Evolutionary conservation across 2,329 filamentous ascomycete genomes (phyloP).

Genomic region (Trichophyton rubrum): DNA sequence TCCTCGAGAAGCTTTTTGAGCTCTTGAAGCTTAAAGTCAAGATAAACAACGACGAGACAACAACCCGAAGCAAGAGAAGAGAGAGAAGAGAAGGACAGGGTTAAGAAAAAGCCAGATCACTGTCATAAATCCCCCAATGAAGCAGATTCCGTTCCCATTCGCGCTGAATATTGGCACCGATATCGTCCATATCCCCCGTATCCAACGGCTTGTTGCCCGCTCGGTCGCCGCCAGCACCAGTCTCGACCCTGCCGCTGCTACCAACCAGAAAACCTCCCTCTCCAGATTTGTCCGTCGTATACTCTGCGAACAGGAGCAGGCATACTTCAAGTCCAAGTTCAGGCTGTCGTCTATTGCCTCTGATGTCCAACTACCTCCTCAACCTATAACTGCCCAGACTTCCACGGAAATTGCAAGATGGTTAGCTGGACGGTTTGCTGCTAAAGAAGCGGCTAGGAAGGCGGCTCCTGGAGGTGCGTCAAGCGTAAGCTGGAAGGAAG

Average conservation of each 20-base stretch:
- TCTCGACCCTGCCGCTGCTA: not conserved
- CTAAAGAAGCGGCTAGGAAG: slow-evolving; percentile 60
- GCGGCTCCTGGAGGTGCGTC: slow-evolving; percentile 46
- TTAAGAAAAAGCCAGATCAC: no score
- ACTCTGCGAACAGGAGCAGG: slow-evolving; percentile 29
- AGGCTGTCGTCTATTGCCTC: slow-evolving; percentile 10
- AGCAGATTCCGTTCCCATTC: slow-evolving; percentile 45
- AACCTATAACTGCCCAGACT: slow-evolving; percentile 17
- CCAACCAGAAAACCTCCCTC: slow-evolving; percentile 38
- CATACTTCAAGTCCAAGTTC: slow-evolving; percentile 28
- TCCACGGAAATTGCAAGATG: slow-evolving; percentile 29
- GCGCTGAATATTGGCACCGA: slow-evolving; percentile 63
- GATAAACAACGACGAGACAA: no score
- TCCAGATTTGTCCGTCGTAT: slow-evolving; percentile 37
- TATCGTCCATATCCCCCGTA: slow-evolving; percentile 57
- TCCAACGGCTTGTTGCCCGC: slow-evolving; percentile 45
- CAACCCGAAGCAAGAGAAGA: no score
- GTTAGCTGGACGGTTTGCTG: slow-evolving; percentile 49
- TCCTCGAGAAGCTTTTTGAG: no score
- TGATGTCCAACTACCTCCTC: slow-evolving; percentile 11
- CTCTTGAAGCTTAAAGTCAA: no score
- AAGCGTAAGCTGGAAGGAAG: slow-evolving; percentile 49
- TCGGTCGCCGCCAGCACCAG: slow-evolving; percentile 20
- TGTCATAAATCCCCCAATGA: slow-evolving; percentile 18
- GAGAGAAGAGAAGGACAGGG: no score